phyloP scores from a whole-genome alignment of 164 flowering plant genomes.

The Magnolia changhungtana region DNA sequence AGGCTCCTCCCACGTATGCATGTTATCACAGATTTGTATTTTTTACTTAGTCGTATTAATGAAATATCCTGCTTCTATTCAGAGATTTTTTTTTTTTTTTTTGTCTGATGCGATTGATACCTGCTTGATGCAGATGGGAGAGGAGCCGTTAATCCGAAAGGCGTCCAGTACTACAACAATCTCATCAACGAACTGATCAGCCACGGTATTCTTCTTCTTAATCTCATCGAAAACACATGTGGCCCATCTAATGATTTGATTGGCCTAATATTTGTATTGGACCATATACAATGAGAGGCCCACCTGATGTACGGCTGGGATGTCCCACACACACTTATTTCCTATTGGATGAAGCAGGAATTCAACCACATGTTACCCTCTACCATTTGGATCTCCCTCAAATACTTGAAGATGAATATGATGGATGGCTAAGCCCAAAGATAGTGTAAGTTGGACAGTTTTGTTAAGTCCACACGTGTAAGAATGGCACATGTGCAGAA shows the following conservation, averaged over 20 bases:
- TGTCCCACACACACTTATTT: not conserved
- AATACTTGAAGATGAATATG: constrained; percentile 33
- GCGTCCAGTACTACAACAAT: constrained; percentile 18
- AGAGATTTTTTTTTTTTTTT: no score
- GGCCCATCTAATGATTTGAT: no score
- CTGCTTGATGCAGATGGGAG: constrained; percentile 12
- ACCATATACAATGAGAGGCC: no score
- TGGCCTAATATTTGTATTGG: no score
- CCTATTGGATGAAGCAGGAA: constrained; percentile 16
- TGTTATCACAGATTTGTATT: not conserved
- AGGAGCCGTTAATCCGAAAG: constrained; percentile 18
- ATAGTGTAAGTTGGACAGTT: constrained; percentile 18
- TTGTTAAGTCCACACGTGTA: not conserved
- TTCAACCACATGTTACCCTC: constrained; percentile 30
- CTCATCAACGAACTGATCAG: constrained; percentile 18
- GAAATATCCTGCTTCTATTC: not conserved
- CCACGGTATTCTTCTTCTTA: constrained; percentile 7
- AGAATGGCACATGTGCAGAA: not conserved
- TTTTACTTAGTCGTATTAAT: no score
- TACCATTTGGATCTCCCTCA: constrained; percentile 31
- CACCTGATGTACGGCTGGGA: no score
- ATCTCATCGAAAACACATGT: no score
- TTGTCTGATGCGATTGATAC: not conserved
- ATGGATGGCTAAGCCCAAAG: constrained; percentile 29
- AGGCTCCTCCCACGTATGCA: constrained; percentile 20